Base-by-base conservation (phyloP, 1,139 yeast genomes). In the Protomyces gravidus region DNA sequence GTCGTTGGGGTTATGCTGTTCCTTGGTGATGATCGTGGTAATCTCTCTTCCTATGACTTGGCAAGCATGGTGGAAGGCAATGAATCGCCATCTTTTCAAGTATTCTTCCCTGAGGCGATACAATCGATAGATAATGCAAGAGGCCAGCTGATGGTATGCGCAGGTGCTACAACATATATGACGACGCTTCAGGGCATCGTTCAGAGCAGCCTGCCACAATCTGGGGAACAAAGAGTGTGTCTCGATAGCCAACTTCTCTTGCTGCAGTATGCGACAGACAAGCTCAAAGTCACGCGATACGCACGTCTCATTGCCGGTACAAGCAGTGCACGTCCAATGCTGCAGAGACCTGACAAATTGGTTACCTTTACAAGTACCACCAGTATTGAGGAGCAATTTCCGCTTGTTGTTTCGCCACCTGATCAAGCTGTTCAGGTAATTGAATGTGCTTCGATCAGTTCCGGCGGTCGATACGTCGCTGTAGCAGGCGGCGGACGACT, bases 401-500 rank as follows among this genome's bases (percentile, higher is more conserved):
- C 17, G 9, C 42, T 15, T 13, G 11, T 11, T 9, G 21, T 36
- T 13, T 15, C 23, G 19, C 42, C 42, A 13, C 78, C 79, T 2
- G 42, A 36, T n/a, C 19, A 5, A 15, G 42, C 42, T 2, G 21
- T 50, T n/a, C 55, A 25, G 2, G 3, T 7, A 15, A 66, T 76
- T 1, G 66, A 69, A 13, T 70, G 69, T 46, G 73, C 72, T 1
- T 67, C 74, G 23, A 64, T 72, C 15, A 73, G 76, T 7, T 64
- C 69, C 4, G 76, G 75, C 52, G 78, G 78, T n/a, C 63, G 74
- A 45, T 75, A 71, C 59, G 68, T 75, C 7, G 79, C 78, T 0
- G 68, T 76, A 9, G 75, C 78, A 0, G 79, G 79, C 1, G 64
- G 69, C 1, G 65, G 71, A 6, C 79, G 79, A 1, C 66, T 76